These are phyloP conservation scores for Ceratobasidium sp. DNA, from an alignment of 1,284 basidiomycete genomes.

Conservation along the genomic window DNA sequence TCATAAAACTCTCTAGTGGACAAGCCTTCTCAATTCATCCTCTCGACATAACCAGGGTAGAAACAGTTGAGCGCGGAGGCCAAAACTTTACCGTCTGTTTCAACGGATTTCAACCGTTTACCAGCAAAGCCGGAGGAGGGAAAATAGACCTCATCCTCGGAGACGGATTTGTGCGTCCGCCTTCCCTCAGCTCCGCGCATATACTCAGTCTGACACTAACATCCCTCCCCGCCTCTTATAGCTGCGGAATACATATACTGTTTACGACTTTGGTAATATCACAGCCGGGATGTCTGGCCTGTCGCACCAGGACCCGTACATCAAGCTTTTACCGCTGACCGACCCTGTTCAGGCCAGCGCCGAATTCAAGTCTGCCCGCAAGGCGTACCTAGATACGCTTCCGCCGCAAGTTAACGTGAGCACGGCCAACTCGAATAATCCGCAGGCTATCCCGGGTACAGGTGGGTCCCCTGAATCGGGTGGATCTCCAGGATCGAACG, in stretches of 20 bases:
- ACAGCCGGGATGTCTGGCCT: background rate
- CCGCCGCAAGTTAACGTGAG: background rate
- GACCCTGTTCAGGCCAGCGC: slow-evolving; percentile 4
- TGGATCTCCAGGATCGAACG: background rate
- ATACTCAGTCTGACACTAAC: no score
- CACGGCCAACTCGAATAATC: slow-evolving; percentile 2
- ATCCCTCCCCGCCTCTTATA: background rate
- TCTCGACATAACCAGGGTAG: slow-evolving; percentile 2
- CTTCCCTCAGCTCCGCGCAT: no score
- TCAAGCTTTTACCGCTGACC: slow-evolving; percentile 13
- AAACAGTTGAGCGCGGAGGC: background rate
- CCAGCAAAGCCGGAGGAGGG: slow-evolving; percentile 12
- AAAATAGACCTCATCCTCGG: slow-evolving; percentile 15
- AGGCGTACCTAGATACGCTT: slow-evolving; percentile 19
- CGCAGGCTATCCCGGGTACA: slow-evolving; percentile 10
- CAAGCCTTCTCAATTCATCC: slow-evolving; percentile 28
- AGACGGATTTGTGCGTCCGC: background rate
- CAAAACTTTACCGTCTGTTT: slow-evolving; percentile 22
- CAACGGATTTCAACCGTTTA: slow-evolving; percentile 16
- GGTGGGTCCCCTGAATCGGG: background rate
- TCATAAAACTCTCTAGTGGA: background rate
- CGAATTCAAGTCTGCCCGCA: slow-evolving; percentile 7
- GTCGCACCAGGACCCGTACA: slow-evolving; percentile 6
- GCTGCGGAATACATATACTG: slow-evolving; percentile 21
- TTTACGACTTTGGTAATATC: slow-evolving; percentile 11